Percentiles rank a stretch among this genome's conserved stretches.
phyloP scores from a whole-genome alignment of 192 early-diverging fungal species.

The Thoreauomyces humboldtii region DNA sequence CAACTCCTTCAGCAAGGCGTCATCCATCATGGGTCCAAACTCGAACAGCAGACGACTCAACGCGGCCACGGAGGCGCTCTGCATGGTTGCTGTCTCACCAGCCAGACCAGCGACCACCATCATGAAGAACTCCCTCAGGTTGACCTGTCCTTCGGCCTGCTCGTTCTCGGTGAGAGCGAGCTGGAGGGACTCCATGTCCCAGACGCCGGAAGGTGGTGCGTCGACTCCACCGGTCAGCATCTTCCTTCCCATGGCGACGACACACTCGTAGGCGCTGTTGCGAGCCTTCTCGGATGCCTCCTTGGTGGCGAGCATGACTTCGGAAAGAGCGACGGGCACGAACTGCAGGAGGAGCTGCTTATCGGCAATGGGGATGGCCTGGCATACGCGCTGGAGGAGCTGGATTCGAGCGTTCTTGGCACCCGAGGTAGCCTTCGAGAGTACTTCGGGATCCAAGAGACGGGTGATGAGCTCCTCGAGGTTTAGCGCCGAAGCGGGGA shows the following conservation, averaged over 20 bases:
- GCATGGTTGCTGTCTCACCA: constrained; percentile 87
- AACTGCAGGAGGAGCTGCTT: constrained; percentile 64
- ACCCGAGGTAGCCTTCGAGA: constrained; percentile 59
- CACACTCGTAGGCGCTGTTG: constrained; percentile 73
- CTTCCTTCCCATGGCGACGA: constrained; percentile 85
- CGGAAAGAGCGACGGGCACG: constrained; percentile 82
- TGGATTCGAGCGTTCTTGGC: constrained; percentile 82
- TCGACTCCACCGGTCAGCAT: constrained; percentile 57
- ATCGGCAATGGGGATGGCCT: constrained; percentile 58
- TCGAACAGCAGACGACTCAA: constrained; percentile 89
- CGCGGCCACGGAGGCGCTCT: constrained; percentile 82
- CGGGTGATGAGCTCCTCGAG: constrained; percentile 58
- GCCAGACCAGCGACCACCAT: constrained; percentile 95
- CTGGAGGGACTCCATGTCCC: constrained; percentile 12
- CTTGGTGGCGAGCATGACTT: constrained; percentile 91
- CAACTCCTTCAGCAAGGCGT: constrained; percentile 67
- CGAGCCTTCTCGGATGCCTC: constrained; percentile 89
- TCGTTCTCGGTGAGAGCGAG: neutral
- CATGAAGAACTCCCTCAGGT: constrained; percentile 74
- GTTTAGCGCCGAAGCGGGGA: constrained; percentile 31
- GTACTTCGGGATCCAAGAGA: constrained; percentile 67
- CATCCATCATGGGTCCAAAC: constrained; percentile 61
- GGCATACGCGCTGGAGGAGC: constrained; percentile 63
- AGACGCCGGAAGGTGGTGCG: neutral
- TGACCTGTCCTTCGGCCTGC: constrained; percentile 17